Percentiles rank a stretch among this genome's conserved stretches.
phyloP scores from a whole-genome alignment of 306 rosid genomes.

The Nissolia schottii region DNA sequence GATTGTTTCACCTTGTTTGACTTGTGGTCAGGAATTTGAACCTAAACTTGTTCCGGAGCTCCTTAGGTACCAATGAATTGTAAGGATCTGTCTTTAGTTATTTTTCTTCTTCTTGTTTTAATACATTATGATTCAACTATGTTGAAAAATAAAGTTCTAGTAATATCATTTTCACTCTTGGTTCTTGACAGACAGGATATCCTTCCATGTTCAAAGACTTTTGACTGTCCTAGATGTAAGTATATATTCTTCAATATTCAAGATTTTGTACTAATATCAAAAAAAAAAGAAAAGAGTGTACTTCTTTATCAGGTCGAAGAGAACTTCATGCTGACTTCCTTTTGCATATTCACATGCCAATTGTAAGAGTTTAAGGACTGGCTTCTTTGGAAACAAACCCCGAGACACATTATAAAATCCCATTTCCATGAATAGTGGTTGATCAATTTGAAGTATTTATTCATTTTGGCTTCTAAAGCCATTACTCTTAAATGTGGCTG shows the following conservation, averaged over 20 bases:
- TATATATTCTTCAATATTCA: neutral
- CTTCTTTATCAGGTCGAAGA: neutral
- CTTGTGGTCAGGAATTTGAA: constrained; percentile 64
- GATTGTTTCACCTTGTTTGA: constrained; percentile 12
- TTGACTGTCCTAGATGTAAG: constrained; percentile 76
- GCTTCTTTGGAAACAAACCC: neutral
- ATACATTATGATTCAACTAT: neutral
- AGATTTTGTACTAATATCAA: no score
- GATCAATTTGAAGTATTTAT: constrained; percentile 2
- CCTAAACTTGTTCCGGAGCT: constrained; percentile 69
- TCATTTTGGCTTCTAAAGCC: neutral
- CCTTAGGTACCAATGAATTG: constrained; percentile 38
- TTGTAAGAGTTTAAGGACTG: neutral
- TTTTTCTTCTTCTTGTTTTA: constrained; percentile 18
- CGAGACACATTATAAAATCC: neutral
- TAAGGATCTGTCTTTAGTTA: constrained; percentile 34
- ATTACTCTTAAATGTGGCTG: neutral
- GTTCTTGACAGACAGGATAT: constrained; percentile 39
- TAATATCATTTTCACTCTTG: constrained; percentile 1
- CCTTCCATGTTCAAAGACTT: constrained; percentile 55
- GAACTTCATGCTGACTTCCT: neutral
- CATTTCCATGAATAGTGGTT: neutral
- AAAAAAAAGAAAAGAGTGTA: no score
- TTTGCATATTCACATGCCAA: neutral
- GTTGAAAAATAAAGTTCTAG: neutral